Percentiles rank a stretch among this genome's conserved stretches.
Evolutionary conservation across 2,329 filamentous ascomycete genomes (phyloP).

Genomic region (Westerdykella aurantiaca): DNA sequence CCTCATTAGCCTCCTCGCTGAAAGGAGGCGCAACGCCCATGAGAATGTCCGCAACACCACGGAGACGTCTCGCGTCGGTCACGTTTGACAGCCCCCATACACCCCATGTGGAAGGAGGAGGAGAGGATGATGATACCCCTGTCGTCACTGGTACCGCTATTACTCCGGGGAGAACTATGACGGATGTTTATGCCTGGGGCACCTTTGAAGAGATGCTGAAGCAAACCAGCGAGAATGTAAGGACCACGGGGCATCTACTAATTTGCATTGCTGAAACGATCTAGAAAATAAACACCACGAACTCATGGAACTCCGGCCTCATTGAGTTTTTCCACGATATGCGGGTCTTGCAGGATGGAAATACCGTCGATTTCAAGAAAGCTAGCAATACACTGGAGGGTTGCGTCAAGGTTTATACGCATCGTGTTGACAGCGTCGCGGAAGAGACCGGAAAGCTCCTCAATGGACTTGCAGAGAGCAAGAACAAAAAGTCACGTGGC

Average conservation of each 20-base stretch:
- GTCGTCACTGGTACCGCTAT: constrained; percentile 66
- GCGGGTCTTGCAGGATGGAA: constrained; percentile 91
- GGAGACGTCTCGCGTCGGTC: no score
- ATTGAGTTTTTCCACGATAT: constrained; percentile 99
- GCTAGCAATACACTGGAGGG: constrained; percentile 96
- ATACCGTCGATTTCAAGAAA: constrained; percentile 97
- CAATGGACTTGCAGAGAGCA: constrained; percentile 86
- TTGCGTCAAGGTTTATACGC: constrained; percentile 99
- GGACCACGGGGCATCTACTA: not conserved
- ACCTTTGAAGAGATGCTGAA: constrained; percentile 99
- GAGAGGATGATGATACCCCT: constrained; percentile 48
- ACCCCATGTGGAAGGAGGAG: constrained; percentile 28
- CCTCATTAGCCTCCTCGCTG: no score
- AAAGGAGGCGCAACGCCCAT: no score
- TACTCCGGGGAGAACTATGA: constrained; percentile 84
- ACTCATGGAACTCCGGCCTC: constrained; percentile 99
- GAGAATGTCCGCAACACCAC: no score
- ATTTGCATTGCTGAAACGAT: constrained; percentile 7
- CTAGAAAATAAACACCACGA: constrained; percentile 79
- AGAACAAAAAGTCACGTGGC: constrained; percentile 50
- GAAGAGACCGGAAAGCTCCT: constrained; percentile 94
- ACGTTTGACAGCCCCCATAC: constrained; percentile 44
- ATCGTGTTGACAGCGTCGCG: constrained; percentile 93
- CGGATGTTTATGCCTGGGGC: constrained; percentile 70
- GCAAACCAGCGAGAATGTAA: constrained; percentile 90